A percentile compares a stretch with the other conserved stretches of the same genome.
Conservation (phyloP, 768 basidiomycete genomes). For the Amanita pseudoporphyria region DNA sequence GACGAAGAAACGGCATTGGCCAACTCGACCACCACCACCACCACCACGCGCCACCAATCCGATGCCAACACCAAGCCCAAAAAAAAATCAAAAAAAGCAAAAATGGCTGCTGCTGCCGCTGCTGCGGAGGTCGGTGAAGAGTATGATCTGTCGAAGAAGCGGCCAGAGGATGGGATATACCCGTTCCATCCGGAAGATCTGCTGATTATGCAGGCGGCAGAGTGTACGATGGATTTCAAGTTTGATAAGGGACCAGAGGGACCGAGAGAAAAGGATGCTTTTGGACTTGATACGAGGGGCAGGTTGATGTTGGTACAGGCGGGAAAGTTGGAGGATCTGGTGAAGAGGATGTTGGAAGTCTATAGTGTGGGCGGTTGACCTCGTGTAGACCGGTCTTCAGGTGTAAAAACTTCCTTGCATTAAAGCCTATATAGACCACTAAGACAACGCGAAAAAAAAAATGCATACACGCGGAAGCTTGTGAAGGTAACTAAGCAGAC, state of each 20-base stretch:
- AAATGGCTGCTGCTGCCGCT: slow-evolving; percentile 13
- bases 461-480: too few species aligned
- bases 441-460: too few species aligned
- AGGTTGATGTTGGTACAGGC: slow-evolving; percentile 54
- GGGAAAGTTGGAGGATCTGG: slow-evolving; percentile 29
- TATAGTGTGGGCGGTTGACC: slow-evolving; percentile 14
- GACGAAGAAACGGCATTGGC: slow-evolving; percentile 53
- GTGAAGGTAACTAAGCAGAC: too few species aligned
- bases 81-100: slow-evolving; percentile 28
- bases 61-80: slow-evolving; percentile 20
- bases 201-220: slow-evolving; percentile 53
- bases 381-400: neutral
- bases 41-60: slow-evolving; percentile 11
- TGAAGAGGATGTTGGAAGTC: slow-evolving; percentile 25
- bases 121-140: slow-evolving; percentile 11
- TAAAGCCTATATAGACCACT: neutral
- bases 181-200: slow-evolving; percentile 87
- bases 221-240: slow-evolving; percentile 35
- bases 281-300: slow-evolving; percentile 64
- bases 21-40: slow-evolving; percentile 31
- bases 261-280: slow-evolving; percentile 52
- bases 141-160: slow-evolving; percentile 10
- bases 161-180: slow-evolving; percentile 44
- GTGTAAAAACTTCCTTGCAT: too few species aligned
- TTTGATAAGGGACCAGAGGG: slow-evolving; percentile 40